These are phyloP conservation scores for Pseudogymnoascus sp. DNA, from an alignment of 2,329 filamentous ascomycete genomes.

Conservation along the genomic window DNA sequence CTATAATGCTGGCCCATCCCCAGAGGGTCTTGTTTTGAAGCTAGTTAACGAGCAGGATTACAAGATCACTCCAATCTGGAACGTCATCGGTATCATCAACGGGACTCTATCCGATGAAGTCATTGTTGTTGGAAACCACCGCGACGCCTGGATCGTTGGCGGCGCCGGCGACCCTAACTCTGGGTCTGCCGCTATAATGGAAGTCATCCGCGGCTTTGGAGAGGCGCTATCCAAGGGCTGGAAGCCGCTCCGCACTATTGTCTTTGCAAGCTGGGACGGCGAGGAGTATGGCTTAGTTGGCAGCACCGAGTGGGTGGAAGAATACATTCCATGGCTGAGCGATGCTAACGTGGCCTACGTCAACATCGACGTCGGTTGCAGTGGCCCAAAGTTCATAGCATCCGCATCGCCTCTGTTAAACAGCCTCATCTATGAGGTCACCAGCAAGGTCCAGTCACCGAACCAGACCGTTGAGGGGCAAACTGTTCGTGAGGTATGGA, in stretches of 20 bases:
- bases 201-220: constrained; percentile 69
- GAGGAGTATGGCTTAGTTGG: constrained; percentile 77
- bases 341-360: constrained; percentile 65
- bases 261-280: constrained; percentile 71
- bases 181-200: constrained; percentile 71
- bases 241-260: constrained; percentile 82
- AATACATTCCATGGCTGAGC: constrained; percentile 69
- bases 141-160: constrained; percentile 85
- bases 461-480: constrained; percentile 32
- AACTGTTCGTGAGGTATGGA: constrained; percentile 40
- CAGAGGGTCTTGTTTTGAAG: constrained; percentile 63
- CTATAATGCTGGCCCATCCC: constrained; percentile 63
- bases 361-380: constrained; percentile 67
- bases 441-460: constrained; percentile 39
- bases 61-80: constrained; percentile 75
- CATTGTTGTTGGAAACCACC: constrained; percentile 83
- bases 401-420: constrained; percentile 58
- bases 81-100: constrained; percentile 88
- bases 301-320: constrained; percentile 82
- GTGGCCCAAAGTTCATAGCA: constrained; percentile 49
- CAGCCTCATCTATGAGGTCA: constrained; percentile 51
- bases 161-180: constrained; percentile 78
- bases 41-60: constrained; percentile 76
- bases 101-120: constrained; percentile 80
- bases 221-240: constrained; percentile 65